Evolutionary conservation across 1,139 yeast species (phyloP).

Genomic region (Suhomyces coccinellae): DNA sequence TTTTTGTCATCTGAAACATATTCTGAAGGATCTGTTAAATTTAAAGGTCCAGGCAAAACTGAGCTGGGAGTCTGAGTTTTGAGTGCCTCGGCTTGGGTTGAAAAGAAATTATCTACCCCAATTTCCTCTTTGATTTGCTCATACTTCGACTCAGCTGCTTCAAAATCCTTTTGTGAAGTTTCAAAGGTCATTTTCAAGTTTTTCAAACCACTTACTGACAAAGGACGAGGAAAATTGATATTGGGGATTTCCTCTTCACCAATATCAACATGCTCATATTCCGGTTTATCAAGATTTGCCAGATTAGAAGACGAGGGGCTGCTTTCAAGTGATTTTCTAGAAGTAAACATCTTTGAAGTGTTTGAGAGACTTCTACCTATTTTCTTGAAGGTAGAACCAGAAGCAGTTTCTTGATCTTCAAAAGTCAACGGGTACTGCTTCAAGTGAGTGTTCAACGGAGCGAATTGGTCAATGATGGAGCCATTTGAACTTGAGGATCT

Average conservation of each 20-base stretch:
- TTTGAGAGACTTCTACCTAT: constrained; percentile 22
- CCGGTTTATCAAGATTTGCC: constrained; percentile 4
- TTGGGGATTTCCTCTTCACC: constrained; percentile 11
- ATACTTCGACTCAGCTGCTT: constrained; percentile 28
- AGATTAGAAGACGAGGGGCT: background rate
- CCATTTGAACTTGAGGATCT: constrained; percentile 10
- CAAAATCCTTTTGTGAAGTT: constrained; percentile 26
- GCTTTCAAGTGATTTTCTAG: constrained; percentile 8
- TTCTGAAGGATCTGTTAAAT: constrained; percentile 33
- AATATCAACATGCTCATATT: constrained; percentile 3
- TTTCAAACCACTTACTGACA: constrained; percentile 32
- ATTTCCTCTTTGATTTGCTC: constrained; percentile 13
- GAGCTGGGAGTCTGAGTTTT: constrained; percentile 1
- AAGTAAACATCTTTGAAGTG: constrained; percentile 21
- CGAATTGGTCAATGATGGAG: constrained; percentile 16
- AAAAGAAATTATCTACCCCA: background rate
- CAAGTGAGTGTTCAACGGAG: constrained; percentile 10
- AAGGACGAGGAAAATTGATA: constrained; percentile 32
- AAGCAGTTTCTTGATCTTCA: background rate
- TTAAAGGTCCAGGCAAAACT: constrained; percentile 27
- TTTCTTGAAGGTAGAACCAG: constrained; percentile 18
- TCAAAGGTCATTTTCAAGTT: constrained; percentile 39
- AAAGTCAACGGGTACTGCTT: constrained; percentile 1
- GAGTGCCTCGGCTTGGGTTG: constrained; percentile 5
- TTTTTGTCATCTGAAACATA: constrained; percentile 14